Conservation (phyloP, 345 rosid genomes). For the Sapria himalayana region DNA sequence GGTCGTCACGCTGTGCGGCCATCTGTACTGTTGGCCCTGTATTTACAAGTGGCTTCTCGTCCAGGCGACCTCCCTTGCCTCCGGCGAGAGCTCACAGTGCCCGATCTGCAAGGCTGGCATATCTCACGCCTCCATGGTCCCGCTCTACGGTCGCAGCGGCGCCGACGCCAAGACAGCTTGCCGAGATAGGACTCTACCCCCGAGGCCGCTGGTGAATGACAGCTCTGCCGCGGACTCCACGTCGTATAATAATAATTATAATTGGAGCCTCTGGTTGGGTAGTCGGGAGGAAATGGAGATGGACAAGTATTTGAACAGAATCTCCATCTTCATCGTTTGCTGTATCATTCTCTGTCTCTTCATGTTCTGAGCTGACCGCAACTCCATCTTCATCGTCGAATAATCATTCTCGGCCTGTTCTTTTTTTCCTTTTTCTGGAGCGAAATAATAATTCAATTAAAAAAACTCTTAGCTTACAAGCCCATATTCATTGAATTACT, state of each 20-base stretch:
- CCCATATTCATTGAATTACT: too few species aligned
- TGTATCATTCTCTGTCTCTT: slow-evolving; percentile 59
- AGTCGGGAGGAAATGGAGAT: slow-evolving; percentile 55
- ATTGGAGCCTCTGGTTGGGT: slow-evolving; percentile 31
- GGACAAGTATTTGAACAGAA: slow-evolving; percentile 50
- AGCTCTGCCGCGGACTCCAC: slow-evolving; percentile 24
- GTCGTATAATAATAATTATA: slow-evolving; percentile 18
- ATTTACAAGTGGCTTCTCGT: slow-evolving; percentile 76
- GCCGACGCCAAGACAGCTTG: slow-evolving; percentile 13
- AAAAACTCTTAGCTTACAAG: too few species aligned
- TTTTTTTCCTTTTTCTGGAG: too few species aligned
- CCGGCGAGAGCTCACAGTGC: slow-evolving; percentile 49
- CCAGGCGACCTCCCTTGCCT: slow-evolving; percentile 37
- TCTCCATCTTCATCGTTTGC: slow-evolving; percentile 65
- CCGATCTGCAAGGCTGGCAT: slow-evolving; percentile 84
- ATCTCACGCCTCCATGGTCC: slow-evolving; percentile 61
- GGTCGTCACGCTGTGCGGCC: slow-evolving; percentile 85
- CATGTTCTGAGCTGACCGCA: too few species aligned
- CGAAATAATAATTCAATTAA: too few species aligned
- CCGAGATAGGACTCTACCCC: slow-evolving; percentile 28
- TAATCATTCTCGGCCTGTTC: too few species aligned
- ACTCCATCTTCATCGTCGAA: too few species aligned
- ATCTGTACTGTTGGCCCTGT: slow-evolving; percentile 97
- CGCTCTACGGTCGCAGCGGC: slow-evolving; percentile 73
- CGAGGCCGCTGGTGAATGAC: slow-evolving; percentile 44